Percentiles rank a stretch among this genome's conserved stretches.
Conservation (phyloP, 1,284 basidiomycete genomes). For the Flammula alnicola region DNA sequence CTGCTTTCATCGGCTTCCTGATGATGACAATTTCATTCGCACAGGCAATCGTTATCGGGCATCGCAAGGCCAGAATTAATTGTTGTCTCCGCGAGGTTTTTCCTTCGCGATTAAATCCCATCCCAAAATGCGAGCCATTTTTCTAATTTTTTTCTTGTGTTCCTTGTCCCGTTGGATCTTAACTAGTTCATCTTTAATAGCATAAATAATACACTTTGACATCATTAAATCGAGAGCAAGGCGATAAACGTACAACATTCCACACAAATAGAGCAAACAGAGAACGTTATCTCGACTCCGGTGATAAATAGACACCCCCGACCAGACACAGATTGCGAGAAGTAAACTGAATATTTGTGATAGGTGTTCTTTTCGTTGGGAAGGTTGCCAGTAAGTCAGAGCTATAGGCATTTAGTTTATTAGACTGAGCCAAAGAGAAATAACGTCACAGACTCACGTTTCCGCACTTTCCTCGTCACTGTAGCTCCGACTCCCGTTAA, state of each 20-base stretch:
- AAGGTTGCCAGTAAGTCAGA: slow-evolving; percentile 91
- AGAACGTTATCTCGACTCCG: slow-evolving; percentile 54
- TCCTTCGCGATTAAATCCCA: too few relatives aligned
- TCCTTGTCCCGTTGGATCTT: neutral
- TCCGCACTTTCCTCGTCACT: slow-evolving; percentile 62
- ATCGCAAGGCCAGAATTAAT: too few relatives aligned
- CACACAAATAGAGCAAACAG: neutral
- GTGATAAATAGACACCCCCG: slow-evolving; percentile 70
- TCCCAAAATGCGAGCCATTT: too few relatives aligned
- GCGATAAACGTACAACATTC: slow-evolving; percentile 15
- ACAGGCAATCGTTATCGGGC: too few relatives aligned
- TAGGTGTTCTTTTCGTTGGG: slow-evolving; percentile 94
- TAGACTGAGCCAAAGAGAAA: neutral
- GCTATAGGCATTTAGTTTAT: slow-evolving; percentile 43
- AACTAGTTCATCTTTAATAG: neutral
- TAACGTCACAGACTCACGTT: slow-evolving; percentile 54
- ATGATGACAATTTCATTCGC: too few relatives aligned
- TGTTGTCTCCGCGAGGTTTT: too few relatives aligned
- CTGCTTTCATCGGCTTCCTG: too few relatives aligned
- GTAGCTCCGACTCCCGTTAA: slow-evolving; percentile 37
- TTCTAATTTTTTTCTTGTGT: too few relatives aligned
- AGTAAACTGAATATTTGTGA: slow-evolving; percentile 93
- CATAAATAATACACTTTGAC: slow-evolving; percentile 9
- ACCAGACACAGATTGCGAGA: slow-evolving; percentile 93
- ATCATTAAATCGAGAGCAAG: slow-evolving; percentile 11